A percentile compares a stretch with the other conserved stretches of the same genome.
Evolutionary conservation across 176 grass and related monocot species (phyloP).

Genomic region (Areca catechu): DNA sequence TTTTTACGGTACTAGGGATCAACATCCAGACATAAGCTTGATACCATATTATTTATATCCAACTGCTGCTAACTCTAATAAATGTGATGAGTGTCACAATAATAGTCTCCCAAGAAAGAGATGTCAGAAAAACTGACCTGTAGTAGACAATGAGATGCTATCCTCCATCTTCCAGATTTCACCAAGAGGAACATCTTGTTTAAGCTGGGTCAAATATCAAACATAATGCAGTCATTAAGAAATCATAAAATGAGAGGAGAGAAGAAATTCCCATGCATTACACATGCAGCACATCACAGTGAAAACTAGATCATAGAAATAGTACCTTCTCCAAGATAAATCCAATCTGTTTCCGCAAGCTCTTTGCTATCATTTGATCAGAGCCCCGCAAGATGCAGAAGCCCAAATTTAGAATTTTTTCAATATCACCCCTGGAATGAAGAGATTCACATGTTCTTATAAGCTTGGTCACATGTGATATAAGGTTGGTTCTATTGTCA

Average conservation of each 20-base stretch:
- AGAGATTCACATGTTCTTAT: conserved; percentile 51
- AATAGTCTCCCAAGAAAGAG: background rate
- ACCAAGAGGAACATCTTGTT: conserved; percentile 41
- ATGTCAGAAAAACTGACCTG: background rate
- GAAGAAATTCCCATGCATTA: too few relatives aligned
- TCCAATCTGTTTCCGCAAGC: conserved; percentile 45
- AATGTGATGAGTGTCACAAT: too few relatives aligned
- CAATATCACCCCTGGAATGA: conserved; percentile 41
- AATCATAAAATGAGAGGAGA: conserved; percentile 3
- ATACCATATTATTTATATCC: too few relatives aligned
- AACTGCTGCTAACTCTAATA: too few relatives aligned
- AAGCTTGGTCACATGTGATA: conserved; percentile 49
- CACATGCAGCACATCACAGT: too few relatives aligned
- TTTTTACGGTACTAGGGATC: too few relatives aligned
- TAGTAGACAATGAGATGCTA: background rate
- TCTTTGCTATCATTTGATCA: conserved; percentile 37
- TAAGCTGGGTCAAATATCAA: conserved; percentile 64
- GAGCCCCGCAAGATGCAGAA: conserved; percentile 65
- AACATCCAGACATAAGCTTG: too few relatives aligned
- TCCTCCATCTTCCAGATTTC: conserved; percentile 58
- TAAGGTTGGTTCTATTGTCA: conserved; percentile 77
- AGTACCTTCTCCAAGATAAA: conserved; percentile 56
- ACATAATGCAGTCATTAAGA: conserved; percentile 21
- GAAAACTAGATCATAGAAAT: background rate
- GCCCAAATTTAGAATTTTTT: conserved; percentile 54